Evolutionary conservation across 2,329 filamentous ascomycete species (phyloP).

Genomic region (Stagonosporopsis tanaceti): DNA sequence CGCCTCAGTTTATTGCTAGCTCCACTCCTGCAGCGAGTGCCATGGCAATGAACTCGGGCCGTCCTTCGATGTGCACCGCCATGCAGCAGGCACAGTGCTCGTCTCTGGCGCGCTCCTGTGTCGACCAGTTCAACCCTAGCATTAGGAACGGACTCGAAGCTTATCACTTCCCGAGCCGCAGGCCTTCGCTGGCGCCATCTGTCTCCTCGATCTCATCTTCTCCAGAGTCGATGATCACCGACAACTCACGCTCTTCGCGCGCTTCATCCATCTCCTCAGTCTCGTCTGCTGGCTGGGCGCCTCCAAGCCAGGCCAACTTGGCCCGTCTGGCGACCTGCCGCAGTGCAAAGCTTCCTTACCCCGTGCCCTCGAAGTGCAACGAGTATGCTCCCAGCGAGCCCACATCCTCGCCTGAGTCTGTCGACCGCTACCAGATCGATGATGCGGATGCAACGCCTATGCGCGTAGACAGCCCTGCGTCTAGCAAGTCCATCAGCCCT

Average conservation of each 20-base stretch:
- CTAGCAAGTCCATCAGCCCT: slow-evolving; percentile 24
- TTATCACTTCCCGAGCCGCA: slow-evolving; percentile 56
- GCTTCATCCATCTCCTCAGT: slow-evolving; percentile 64
- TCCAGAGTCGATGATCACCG: slow-evolving; percentile 71
- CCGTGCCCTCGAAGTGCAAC: slow-evolving; percentile 48
- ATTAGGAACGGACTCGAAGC: slow-evolving; percentile 54
- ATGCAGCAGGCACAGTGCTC: slow-evolving; percentile 66
- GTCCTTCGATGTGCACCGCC: slow-evolving; percentile 65
- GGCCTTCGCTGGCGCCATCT: slow-evolving; percentile 59
- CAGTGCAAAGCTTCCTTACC: slow-evolving; percentile 55
- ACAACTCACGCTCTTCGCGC: slow-evolving; percentile 64
- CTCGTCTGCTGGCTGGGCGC: slow-evolving; percentile 60
- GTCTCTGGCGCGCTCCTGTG: slow-evolving; percentile 62
- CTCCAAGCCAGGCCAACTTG: slow-evolving; percentile 58
- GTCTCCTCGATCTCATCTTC: slow-evolving; percentile 61
- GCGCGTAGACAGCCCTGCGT: slow-evolving; percentile 39
- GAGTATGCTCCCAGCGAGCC: slow-evolving; percentile 47
- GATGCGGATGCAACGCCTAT: slow-evolving; percentile 43
- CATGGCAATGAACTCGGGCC: slow-evolving; percentile 56
- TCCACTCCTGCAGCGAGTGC: slow-evolving; percentile 69
- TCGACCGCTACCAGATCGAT: slow-evolving; percentile 61
- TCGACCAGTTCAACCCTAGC: slow-evolving; percentile 59
- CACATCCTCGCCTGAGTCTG: slow-evolving; percentile 48
- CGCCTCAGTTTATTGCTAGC: slow-evolving; percentile 62
- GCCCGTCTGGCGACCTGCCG: slow-evolving; percentile 62